phyloP scores from a whole-genome alignment of 2,329 filamentous ascomycete genomes.

The Colletotrichum sp. region DNA sequence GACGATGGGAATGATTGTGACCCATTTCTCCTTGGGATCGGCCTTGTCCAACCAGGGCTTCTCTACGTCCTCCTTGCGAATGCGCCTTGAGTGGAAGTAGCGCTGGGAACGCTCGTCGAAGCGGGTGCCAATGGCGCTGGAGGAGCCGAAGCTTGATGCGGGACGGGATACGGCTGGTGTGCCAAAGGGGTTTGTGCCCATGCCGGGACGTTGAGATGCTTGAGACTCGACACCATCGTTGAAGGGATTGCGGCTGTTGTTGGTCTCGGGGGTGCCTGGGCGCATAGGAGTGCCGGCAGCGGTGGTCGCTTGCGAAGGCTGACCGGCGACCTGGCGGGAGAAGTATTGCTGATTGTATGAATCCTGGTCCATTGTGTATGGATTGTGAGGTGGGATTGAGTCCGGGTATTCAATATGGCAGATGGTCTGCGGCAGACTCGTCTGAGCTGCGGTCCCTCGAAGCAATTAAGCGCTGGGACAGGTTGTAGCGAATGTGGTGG shows the following conservation, averaged over 20 bases:
- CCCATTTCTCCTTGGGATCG: constrained; percentile 84
- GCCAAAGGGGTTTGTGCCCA: constrained; percentile 47
- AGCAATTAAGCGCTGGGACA: background rate
- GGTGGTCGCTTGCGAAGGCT: constrained; percentile 41
- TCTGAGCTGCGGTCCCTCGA: background rate
- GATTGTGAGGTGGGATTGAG: background rate
- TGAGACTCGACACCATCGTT: constrained; percentile 41
- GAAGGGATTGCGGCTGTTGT: constrained; percentile 43
- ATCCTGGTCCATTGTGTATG: constrained; percentile 32
- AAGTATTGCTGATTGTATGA: constrained; percentile 27
- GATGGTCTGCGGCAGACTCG: background rate
- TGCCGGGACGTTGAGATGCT: constrained; percentile 32
- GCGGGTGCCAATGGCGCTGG: constrained; percentile 40
- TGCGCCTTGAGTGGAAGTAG: constrained; percentile 77
- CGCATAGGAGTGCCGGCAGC: constrained; percentile 42
- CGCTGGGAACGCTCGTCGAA: constrained; percentile 46
- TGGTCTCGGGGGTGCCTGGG: constrained; percentile 46
- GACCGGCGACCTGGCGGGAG: constrained; percentile 30
- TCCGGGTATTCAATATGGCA: background rate
- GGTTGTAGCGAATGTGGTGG: background rate
- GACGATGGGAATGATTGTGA: constrained; percentile 77
- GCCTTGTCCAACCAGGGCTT: constrained; percentile 78
- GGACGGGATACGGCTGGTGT: constrained; percentile 51
- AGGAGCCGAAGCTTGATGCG: constrained; percentile 51
- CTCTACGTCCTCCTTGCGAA: constrained; percentile 75